Base-by-base conservation (phyloP, 768 basidiomycete genomes). In the Rubroboletus satanas region DNA sequence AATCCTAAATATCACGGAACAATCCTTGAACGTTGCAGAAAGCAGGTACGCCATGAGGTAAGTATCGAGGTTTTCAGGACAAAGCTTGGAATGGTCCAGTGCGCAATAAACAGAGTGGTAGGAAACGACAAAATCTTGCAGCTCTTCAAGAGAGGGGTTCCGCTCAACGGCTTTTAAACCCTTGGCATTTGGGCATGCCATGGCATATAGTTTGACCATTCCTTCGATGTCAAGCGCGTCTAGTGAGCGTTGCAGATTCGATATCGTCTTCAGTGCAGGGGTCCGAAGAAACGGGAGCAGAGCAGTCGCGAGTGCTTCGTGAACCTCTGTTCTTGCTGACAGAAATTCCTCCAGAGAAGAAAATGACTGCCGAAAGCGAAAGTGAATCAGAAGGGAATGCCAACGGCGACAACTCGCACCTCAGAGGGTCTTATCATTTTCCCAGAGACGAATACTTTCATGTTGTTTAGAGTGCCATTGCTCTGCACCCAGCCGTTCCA, bases 11-110 rank as follows among this genome's bases (percentile, higher is more conserved):
- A 88, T 82, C 50, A 88, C 54, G 0, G 95, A 97, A 73, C 96
- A 99, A 70, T 99, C 96, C 69, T 99, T 99, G 79, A 99, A 93
- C 7, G 90, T 90, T 26, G 92, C 92, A 5, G 93, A 93, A 49
- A 98, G 84, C 21, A 93, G 74, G 69, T 91, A 91, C 8, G 90
- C 86, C 45, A 90, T 72, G 39, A 85, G 66, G 59, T 87, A 82
- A 61, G 88, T 81, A 38, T 82, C 79, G 46, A 90, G 70, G 55
- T 83, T 66, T 23, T 73, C 67, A 23, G 75, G 68, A 36, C 63
- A 63, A 28, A 77, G 78, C 21, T 70, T 65, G 28, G 64, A 61
- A 55, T 81, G 73, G 63, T 77, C 70, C 51, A 72, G 56, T 8
- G 66, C 55, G 37, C 57, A 61, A 62, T 66, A 62, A n/a, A 64